Percentiles rank a stretch among this genome's conserved stretches.
These are phyloP conservation scores for Schoenoplectus triqueter DNA, from an alignment of 202 grass and related monocot genomes.

Conservation along the genomic window DNA sequence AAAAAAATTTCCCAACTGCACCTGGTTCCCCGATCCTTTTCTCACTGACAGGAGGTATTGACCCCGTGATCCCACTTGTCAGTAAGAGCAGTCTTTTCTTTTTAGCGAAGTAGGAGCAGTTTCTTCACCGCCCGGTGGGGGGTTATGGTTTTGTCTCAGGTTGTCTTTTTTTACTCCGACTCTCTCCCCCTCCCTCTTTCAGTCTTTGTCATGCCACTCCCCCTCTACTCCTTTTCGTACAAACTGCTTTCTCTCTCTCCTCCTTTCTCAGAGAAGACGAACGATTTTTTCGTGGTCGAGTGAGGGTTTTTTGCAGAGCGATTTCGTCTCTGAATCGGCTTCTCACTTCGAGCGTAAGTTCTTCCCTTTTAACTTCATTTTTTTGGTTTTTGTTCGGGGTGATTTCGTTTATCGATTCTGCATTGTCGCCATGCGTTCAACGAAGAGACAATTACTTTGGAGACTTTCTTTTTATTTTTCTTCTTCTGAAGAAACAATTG, in stretches of 20 bases:
- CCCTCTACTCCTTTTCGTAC: background rate
- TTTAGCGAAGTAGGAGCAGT: background rate
- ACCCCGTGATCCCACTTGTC: no score
- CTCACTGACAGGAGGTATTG: no score
- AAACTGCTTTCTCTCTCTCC: constrained; percentile 3
- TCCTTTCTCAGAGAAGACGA: background rate
- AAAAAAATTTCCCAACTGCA: background rate
- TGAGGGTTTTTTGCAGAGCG: background rate
- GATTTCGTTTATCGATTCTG: background rate
- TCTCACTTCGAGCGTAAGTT: constrained; percentile 15
- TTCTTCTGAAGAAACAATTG: background rate
- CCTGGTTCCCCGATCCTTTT: no score
- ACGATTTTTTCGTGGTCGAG: background rate
- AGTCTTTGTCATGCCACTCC: background rate
- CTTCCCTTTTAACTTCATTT: background rate
- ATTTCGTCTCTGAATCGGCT: background rate
- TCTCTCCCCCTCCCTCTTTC: background rate
- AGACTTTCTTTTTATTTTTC: background rate
- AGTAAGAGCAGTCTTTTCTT: no score
- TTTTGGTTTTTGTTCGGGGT: background rate
- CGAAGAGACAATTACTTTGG: background rate
- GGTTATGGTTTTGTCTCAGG: background rate
- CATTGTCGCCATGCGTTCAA: background rate
- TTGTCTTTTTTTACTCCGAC: constrained; percentile 20
- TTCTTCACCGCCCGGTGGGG: background rate